Evolutionary conservation across 2,329 filamentous ascomycete genomes (phyloP).

Genomic region (Taxawa tesnikishii): DNA sequence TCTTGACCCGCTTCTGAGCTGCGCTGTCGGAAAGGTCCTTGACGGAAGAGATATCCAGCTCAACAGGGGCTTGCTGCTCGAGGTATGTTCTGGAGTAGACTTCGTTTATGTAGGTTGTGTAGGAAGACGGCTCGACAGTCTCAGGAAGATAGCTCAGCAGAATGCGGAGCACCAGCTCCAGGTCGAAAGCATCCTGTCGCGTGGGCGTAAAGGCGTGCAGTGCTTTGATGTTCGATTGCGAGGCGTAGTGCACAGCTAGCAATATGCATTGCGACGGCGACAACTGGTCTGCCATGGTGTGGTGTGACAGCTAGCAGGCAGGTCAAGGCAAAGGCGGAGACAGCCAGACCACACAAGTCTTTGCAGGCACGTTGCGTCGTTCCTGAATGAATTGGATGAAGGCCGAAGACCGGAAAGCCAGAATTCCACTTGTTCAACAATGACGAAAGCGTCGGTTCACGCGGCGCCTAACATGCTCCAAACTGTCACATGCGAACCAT

Average conservation of each 20-base stretch:
- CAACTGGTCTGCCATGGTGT: constrained; percentile 25
- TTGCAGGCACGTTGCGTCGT: no score
- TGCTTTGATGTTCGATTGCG: constrained; percentile 50
- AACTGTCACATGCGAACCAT: no score
- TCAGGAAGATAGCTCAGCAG: constrained; percentile 70
- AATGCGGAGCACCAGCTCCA: constrained; percentile 57
- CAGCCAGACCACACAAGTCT: no score
- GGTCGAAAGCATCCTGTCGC: constrained; percentile 45
- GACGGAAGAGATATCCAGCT: constrained; percentile 45
- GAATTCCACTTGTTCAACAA: no score
- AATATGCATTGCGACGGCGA: constrained; percentile 59
- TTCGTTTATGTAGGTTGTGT: constrained; percentile 48
- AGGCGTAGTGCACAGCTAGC: constrained; percentile 58
- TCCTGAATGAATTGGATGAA: constrained; percentile 1
- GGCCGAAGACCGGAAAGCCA: no score
- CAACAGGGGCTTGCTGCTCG: constrained; percentile 26
- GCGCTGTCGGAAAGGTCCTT: constrained; percentile 48
- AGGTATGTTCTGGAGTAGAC: constrained; percentile 39
- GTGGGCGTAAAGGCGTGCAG: constrained; percentile 48
- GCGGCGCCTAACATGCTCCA: no score
- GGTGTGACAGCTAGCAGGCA: no score
- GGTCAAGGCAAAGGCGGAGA: no score
- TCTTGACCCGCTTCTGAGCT: constrained; percentile 51
- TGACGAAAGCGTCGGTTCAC: no score
- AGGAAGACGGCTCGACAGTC: constrained; percentile 49